phyloP scores from a whole-genome alignment of 768 basidiomycete species.

The Agaricus bisporus region DNA sequence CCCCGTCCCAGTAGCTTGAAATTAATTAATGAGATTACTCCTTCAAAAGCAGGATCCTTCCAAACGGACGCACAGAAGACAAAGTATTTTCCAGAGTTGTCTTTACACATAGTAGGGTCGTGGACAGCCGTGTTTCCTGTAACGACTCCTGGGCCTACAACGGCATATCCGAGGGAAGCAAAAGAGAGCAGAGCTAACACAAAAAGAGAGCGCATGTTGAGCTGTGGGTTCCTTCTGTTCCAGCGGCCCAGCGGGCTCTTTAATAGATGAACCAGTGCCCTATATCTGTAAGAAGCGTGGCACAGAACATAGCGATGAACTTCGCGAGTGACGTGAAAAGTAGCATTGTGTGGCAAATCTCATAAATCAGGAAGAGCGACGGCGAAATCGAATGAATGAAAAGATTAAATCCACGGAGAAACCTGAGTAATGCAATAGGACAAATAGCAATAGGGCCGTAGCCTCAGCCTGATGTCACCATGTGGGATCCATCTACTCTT shows the following conservation, averaged over 20 bases:
- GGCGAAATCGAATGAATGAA: too few relatives aligned
- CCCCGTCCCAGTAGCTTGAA: conserved; percentile 36
- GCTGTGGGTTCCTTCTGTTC: conserved; percentile 33
- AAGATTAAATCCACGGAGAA: too few relatives aligned
- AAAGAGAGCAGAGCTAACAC: conserved; percentile 13
- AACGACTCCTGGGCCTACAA: conserved; percentile 31
- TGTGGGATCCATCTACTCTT: too few relatives aligned
- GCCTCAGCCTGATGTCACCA: not conserved
- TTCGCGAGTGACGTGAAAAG: too few relatives aligned
- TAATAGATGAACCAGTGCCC: not conserved
- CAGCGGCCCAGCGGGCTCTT: not conserved
- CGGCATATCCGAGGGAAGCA: conserved; percentile 16
- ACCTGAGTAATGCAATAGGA: too few relatives aligned
- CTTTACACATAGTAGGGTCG: conserved; percentile 47
- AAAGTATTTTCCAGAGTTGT: conserved; percentile 38
- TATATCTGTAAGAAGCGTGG: not conserved
- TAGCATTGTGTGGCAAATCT: too few relatives aligned
- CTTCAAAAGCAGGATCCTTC: not conserved
- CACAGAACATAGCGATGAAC: too few relatives aligned
- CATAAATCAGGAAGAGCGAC: too few relatives aligned
- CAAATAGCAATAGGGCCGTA: not conserved
- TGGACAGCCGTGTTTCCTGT: conserved; percentile 38
- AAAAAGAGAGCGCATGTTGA: conserved; percentile 15
- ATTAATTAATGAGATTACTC: not conserved
- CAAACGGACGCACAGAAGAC: conserved; percentile 34